Conservation (phyloP, 2,329 filamentous ascomycete genomes). For the Alternaria postmessia region DNA sequence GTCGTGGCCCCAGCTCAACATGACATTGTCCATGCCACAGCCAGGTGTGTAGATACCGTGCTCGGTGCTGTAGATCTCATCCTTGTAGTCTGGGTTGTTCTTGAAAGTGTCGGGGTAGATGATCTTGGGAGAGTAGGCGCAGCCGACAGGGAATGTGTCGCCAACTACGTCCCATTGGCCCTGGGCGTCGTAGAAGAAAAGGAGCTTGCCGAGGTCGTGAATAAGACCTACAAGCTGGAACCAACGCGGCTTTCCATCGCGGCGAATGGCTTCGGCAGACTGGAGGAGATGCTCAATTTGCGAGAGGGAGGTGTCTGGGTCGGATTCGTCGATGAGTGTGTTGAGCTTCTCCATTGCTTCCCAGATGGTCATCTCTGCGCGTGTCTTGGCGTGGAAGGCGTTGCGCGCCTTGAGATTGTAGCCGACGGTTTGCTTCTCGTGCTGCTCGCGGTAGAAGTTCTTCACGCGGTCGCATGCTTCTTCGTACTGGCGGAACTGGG, state of each 20-base stretch:
- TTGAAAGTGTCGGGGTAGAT: conserved; percentile 82
- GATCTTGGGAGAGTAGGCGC: conserved; percentile 76
- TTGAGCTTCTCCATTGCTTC: conserved; percentile 92
- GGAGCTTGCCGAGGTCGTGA: conserved; percentile 81
- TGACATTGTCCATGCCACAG: conserved; percentile 85
- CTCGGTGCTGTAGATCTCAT: conserved; percentile 77
- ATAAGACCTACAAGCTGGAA: conserved; percentile 81
- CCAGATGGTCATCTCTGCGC: conserved; percentile 85
- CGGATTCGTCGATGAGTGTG: conserved; percentile 87
- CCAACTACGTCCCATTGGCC: conserved; percentile 96
- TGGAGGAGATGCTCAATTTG: conserved; percentile 93
- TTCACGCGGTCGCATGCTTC: conserved; percentile 84
- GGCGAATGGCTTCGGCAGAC: conserved; percentile 86
- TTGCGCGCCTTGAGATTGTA: conserved; percentile 86
- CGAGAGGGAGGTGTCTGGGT: conserved; percentile 85
- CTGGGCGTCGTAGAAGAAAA: conserved; percentile 81
- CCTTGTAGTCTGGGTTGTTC: conserved; percentile 75
- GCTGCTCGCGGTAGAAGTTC: conserved; percentile 80
- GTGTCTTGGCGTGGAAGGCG: conserved; percentile 70
- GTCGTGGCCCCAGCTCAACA: conserved; percentile 91
- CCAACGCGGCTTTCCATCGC: conserved; percentile 83
- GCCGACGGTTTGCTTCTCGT: conserved; percentile 76
- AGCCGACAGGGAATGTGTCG: conserved; percentile 82
- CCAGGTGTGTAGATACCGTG: conserved; percentile 81
- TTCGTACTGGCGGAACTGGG: conserved; percentile 82